These are phyloP conservation scores for Fragaria nilgerrensis DNA, from an alignment of 306 rosid species.

Conservation along the genomic window DNA sequence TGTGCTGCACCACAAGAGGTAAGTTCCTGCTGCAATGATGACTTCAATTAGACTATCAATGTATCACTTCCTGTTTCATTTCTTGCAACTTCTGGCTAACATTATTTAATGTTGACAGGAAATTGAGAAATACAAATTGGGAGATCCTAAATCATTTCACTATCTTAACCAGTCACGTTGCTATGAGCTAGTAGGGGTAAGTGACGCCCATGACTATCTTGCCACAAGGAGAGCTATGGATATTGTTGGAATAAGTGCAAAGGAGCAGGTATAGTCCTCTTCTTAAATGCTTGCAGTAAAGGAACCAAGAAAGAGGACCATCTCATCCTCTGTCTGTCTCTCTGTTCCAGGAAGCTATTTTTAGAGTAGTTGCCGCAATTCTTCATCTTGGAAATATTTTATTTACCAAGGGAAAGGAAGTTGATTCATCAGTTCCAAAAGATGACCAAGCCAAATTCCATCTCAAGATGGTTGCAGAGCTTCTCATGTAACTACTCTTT, in stretches of 20 bases:
- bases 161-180: slow-evolving; percentile 97
- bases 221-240: slow-evolving; percentile 99
- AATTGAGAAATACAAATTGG: slow-evolving; percentile 91
- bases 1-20: slow-evolving; percentile 99
- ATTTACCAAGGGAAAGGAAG: slow-evolving; percentile 80
- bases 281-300: slow-evolving; percentile 21
- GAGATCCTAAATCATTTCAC: slow-evolving; percentile 79
- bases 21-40: slow-evolving; percentile 25
- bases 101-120: slow-evolving; percentile 58
- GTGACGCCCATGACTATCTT: slow-evolving; percentile 90
- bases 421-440: slow-evolving; percentile 91
- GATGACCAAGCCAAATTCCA: slow-evolving; percentile 87
- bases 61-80: slow-evolving; percentile 16
- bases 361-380: slow-evolving; percentile 91
- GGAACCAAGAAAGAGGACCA: slow-evolving; percentile 17
- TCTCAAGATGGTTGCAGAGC: slow-evolving; percentile 79
- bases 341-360: slow-evolving; percentile 84
- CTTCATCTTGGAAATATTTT: slow-evolving; percentile 87
- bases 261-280: slow-evolving; percentile 77
- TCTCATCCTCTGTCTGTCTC: slow-evolving; percentile 26
- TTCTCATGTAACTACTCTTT: slow-evolving; percentile 69
- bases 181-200: slow-evolving; percentile 74
- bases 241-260: slow-evolving; percentile 84
- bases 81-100: slow-evolving; percentile 24
- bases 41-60: slow-evolving; percentile 10